Percentiles rank a stretch among this genome's conserved stretches.
Conservation (phyloP, 2,329 filamentous ascomycete genomes). For the Neonectria punicea region DNA sequence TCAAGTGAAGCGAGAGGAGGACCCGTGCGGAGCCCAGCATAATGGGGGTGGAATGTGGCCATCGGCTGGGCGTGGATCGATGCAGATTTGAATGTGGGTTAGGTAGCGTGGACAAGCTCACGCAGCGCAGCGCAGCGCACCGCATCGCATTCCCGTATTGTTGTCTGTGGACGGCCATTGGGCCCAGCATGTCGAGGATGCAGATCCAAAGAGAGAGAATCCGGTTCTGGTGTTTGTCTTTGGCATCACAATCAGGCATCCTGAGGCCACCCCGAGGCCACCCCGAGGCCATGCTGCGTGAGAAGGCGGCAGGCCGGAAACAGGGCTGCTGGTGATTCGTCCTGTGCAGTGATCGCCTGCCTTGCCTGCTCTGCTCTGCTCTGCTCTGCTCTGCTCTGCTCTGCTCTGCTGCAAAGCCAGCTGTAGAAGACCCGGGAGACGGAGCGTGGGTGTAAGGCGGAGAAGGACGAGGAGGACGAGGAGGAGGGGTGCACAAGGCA, state of each 20-base stretch:
- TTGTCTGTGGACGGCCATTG: neutral
- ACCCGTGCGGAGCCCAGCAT: neutral
- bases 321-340: neutral
- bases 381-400: neutral
- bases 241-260: neutral
- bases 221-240: neutral
- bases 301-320: neutral
- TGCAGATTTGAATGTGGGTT: neutral
- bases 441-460: neutral
- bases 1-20: slow-evolving; percentile 1
- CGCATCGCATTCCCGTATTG: neutral
- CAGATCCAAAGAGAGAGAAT: neutral
- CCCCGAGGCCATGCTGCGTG: neutral
- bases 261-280: neutral
- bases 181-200: neutral
- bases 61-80: neutral
- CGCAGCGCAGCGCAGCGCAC: neutral
- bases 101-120: neutral
- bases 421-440: neutral
- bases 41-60: neutral
- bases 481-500: slow-evolving; percentile 1
- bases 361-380: neutral
- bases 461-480: neutral
- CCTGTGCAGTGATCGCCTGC: neutral
- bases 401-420: neutral